Evolutionary conservation across 78 protist species (phyloP), one percentile per base, ranked within the genome.

Genomic region (Chrysochromulina parva): DNA sequence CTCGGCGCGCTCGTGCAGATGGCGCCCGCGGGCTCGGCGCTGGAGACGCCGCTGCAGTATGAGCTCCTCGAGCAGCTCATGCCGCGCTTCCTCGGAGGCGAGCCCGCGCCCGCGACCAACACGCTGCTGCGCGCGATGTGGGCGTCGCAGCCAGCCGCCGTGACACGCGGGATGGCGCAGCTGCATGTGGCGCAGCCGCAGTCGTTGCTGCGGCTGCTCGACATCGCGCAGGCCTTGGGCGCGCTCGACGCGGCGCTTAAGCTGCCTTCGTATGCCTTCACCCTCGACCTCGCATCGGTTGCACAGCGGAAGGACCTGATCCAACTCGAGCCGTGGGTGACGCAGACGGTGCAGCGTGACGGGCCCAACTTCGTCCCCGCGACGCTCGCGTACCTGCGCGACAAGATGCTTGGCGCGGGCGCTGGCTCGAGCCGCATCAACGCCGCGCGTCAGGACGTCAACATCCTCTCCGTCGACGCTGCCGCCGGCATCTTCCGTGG

Each of bases 271-370:
- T 90, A 65, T 66, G 78, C 95, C 47, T 97, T 97, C 50, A 55
- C 95, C 71, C 58, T 97, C 80, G 97, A 97, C 82, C 88, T 97
- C 54, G 98, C 98, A 60, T 53, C 93, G 2, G 89, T 96, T 60
- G 98, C 98, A 2, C 58, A 95, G 6, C 95, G 93, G 16, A 84
- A 97, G 55, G 98, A 96, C 47, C 91, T 81, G 78, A 89, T 97
- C 69, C 91, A 95, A 73, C 80, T 97, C 52, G 97, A 92, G 26
- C 52, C 55, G 65, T 97, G 98, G 98, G 55, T 97, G n/a, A 89
- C 89, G 58, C 92, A 92, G 14, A 28, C 90, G 74, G 6, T 93
- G 92, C 7, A 9, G 58, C n/a, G 28, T 16, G 84, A 81, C 57
- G 22, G 14, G 17, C 47, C 67, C n/a, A 71, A 89, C 2, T 80